phyloP scores from a whole-genome alignment of 495 filamentous ascomycete genomes.

The Hypoxylon lienhwacheense region DNA sequence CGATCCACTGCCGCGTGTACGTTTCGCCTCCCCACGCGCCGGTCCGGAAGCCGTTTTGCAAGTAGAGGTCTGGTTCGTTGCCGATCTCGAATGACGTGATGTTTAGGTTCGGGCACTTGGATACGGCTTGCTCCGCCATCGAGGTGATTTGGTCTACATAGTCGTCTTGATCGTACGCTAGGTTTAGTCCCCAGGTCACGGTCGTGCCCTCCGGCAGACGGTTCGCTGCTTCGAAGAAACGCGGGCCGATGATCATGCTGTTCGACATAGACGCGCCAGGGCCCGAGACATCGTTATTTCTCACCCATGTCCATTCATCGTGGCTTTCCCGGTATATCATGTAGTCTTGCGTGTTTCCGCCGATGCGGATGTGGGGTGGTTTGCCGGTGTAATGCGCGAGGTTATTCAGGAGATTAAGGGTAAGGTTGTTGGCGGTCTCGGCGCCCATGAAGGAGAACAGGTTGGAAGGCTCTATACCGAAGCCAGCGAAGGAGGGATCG shows the following conservation, averaged over 20 bases:
- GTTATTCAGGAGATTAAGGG: constrained; percentile 41
- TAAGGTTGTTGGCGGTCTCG: constrained; percentile 35
- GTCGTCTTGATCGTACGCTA: constrained; percentile 40
- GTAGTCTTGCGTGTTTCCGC: constrained; percentile 47
- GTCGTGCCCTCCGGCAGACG: constrained; percentile 41
- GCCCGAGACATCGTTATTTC: constrained; percentile 28
- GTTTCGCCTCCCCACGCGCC: constrained; percentile 38
- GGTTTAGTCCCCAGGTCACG: constrained; percentile 43
- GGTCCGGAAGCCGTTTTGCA: constrained; percentile 37
- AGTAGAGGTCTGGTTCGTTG: constrained; percentile 47
- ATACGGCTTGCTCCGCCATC: constrained; percentile 35
- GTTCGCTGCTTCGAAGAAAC: constrained; percentile 42
- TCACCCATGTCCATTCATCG: constrained; percentile 25
- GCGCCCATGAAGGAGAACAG: constrained; percentile 45
- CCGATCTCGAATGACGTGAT: constrained; percentile 47
- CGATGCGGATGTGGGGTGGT: constrained; percentile 41
- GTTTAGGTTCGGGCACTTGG: constrained; percentile 37
- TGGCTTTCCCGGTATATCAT: constrained; percentile 37
- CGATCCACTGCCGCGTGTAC: constrained; percentile 42
- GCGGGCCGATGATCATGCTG: constrained; percentile 39
- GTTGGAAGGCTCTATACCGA: constrained; percentile 47
- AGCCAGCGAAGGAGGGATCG: constrained; percentile 41
- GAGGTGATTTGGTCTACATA: constrained; percentile 37
- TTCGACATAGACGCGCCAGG: constrained; percentile 33
- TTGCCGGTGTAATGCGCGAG: constrained; percentile 43